Evolutionary conservation across 768 basidiomycete genomes (phyloP).

Genomic region (Phylloporus sp.): DNA sequence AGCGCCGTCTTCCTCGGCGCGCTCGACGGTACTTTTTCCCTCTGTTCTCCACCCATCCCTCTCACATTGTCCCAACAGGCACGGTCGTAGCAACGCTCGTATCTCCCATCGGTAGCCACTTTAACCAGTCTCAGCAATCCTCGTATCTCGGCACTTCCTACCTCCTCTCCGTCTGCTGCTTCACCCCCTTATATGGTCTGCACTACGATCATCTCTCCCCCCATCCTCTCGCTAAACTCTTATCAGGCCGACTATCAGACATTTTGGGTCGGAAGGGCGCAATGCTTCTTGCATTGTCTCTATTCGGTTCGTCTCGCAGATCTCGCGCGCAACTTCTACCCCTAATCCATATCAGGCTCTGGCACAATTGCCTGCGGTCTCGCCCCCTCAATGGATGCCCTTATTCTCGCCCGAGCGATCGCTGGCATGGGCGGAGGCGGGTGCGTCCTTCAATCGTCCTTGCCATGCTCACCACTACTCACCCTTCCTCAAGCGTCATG

Average conservation of each 20-base stretch:
- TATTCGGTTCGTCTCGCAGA: slow-evolving; percentile 61
- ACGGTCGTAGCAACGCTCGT: slow-evolving; percentile 85
- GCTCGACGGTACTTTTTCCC: slow-evolving; percentile 61
- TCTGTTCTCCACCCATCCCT: neutral
- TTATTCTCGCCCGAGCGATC: slow-evolving; percentile 77
- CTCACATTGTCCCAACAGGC: slow-evolving; percentile 33
- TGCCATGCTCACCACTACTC: neutral
- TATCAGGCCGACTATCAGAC: slow-evolving; percentile 73
- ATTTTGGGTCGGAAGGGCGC: slow-evolving; percentile 82
- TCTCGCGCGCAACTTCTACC: slow-evolving; percentile 7
- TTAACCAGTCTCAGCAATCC: slow-evolving; percentile 71
- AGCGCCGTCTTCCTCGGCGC: slow-evolving; percentile 80
- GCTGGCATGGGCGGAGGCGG: slow-evolving; percentile 94
- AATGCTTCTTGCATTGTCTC: slow-evolving; percentile 74
- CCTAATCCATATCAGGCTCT: slow-evolving; percentile 43
- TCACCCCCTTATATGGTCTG: slow-evolving; percentile 83
- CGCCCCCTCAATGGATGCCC: slow-evolving; percentile 77
- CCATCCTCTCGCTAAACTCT: slow-evolving; percentile 16
- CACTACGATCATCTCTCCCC: slow-evolving; percentile 8
- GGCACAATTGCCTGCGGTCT: slow-evolving; percentile 86
- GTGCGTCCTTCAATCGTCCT: slow-evolving; percentile 38
- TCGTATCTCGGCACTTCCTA: slow-evolving; percentile 89
- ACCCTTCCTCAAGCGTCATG: slow-evolving; percentile 59
- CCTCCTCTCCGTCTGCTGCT: slow-evolving; percentile 83
- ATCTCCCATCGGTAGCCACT: slow-evolving; percentile 81